Conservation (phyloP, 2,329 filamentous ascomycete species). For the Didymellaceae sp. region DNA sequence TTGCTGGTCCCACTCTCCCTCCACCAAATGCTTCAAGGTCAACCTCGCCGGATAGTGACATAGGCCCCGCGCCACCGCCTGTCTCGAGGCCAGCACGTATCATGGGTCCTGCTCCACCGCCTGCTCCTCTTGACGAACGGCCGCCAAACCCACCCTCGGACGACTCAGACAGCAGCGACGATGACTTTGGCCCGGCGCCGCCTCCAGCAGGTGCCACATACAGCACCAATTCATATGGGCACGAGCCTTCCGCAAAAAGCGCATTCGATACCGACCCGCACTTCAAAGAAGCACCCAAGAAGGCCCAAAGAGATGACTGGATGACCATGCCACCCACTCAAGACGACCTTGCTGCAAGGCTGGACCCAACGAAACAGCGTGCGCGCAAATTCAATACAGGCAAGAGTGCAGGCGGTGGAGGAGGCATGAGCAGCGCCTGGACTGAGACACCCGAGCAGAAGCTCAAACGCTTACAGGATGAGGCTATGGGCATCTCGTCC, state of each 20-base stretch:
- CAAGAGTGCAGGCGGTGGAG: constrained; percentile 60
- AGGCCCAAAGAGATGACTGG: constrained; percentile 74
- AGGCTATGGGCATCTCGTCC: constrained; percentile 75
- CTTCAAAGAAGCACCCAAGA: constrained; percentile 43
- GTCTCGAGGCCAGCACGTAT: constrained; percentile 45
- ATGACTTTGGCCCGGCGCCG: constrained; percentile 56
- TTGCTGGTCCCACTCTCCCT: constrained; percentile 60
- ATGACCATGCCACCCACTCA: constrained; percentile 59
- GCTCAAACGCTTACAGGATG: constrained; percentile 76
- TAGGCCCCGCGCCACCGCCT: constrained; percentile 48
- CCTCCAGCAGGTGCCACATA: constrained; percentile 41
- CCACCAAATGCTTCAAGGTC: constrained; percentile 47
- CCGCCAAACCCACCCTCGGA: constrained; percentile 50
- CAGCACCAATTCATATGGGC: constrained; percentile 17
- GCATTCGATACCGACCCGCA: constrained; percentile 44
- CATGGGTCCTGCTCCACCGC: constrained; percentile 62
- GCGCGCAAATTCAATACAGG: constrained; percentile 82
- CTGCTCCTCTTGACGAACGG: constrained; percentile 56
- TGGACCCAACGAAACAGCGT: constrained; percentile 84
- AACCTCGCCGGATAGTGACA: constrained; percentile 36
- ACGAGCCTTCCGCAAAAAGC: constrained; percentile 26
- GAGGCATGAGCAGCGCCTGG: constrained; percentile 71
- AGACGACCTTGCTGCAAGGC: constrained; percentile 62
- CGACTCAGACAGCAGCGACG: constrained; percentile 48
- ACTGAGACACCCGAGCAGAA: constrained; percentile 92